Evolutionary conservation across 2,329 filamentous ascomycete genomes (phyloP), one percentile per base, ranked within the genome.

Genomic region (Plenodomus biglobosus): DNA sequence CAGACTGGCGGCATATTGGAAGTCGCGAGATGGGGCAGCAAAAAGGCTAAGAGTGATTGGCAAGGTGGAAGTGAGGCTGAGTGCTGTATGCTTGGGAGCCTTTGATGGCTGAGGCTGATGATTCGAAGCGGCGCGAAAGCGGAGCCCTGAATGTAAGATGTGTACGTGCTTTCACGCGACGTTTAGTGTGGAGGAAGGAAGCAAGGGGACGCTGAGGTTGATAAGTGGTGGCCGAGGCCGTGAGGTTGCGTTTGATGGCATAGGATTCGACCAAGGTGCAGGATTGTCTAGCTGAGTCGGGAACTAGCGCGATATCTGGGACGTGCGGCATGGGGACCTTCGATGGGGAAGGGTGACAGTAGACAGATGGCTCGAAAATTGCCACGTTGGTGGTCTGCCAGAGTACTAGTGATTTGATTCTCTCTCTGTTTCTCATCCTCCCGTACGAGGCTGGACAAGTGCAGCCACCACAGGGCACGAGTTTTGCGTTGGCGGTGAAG

Each of bases 1-100:
- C 86, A 90, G 46, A 86, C 65, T 32, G 8, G 8, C 22, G 66
- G 62, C 76, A 78, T 73, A 37, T 44, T 19, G 15, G 3, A 38
- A 30, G 13, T 32, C 16, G 38, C 38, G 7, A n/a, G 16, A 7
- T 41, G 51, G 35, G 1, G 38, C 32, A 38, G 43, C 43, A 19
- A 53, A 50, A 34, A 50, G 38, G 45, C 61, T 66, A 41, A 24
- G 20, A 15, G 16, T 24, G 48, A 40, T 59, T 44, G 58, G 58
- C 40, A 50, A 32, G 45, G 47, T 32, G 32, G 39, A 22, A 42
- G 27, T 11, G 15, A 32, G 38, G 3, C 50, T 22, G 61, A 63
- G 19, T 44, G 16, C 19, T 56, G 52, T 58, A 63, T 63, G 4
- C 34, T 44, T 7, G 27, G 15, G 3, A 32, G 7, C 6, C 11